A percentile compares a stretch with the other conserved stretches of the same genome.
Conservation (phyloP, 768 basidiomycete species). For the Cubamyces sp. region DNA sequence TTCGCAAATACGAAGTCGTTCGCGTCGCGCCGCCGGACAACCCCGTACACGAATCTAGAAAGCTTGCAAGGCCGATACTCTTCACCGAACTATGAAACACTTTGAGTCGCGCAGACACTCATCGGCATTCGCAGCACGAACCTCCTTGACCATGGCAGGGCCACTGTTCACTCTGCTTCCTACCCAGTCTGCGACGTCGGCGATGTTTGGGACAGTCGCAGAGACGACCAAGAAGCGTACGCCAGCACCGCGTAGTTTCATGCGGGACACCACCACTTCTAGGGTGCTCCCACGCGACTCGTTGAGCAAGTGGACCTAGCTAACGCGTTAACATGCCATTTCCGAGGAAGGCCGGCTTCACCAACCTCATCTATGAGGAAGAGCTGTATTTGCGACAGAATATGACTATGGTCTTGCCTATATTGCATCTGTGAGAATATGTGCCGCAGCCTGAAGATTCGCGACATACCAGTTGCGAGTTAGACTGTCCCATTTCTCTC, state of each 20-base stretch:
- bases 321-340: background rate
- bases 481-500: conserved; percentile 96
- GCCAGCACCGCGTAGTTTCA: conserved; percentile 73
- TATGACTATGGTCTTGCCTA: conserved; percentile 66
- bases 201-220: conserved; percentile 92
- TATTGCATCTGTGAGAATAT: background rate
- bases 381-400: conserved; percentile 72
- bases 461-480: conserved; percentile 79
- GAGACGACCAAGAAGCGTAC: conserved; percentile 90
- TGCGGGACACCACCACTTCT: conserved; percentile 93
- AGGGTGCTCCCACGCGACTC: conserved; percentile 90
- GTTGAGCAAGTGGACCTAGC: conserved; percentile 88
- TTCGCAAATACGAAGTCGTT: conserved; percentile 83
- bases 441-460: background rate
- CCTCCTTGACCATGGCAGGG: conserved; percentile 73
- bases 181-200: conserved; percentile 90
- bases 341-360: background rate
- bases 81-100: conserved; percentile 76
- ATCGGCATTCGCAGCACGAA: conserved; percentile 30
- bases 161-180: conserved; percentile 46
- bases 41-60: conserved; percentile 71
- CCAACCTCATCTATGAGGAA: conserved; percentile 91
- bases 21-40: conserved; percentile 58
- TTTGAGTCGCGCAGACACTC: background rate
- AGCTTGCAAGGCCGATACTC: conserved; percentile 88